These are phyloP conservation scores for Trypanosomatidae sp. DNA, from an alignment of 208 protist genomes.

Conservation along the genomic window DNA sequence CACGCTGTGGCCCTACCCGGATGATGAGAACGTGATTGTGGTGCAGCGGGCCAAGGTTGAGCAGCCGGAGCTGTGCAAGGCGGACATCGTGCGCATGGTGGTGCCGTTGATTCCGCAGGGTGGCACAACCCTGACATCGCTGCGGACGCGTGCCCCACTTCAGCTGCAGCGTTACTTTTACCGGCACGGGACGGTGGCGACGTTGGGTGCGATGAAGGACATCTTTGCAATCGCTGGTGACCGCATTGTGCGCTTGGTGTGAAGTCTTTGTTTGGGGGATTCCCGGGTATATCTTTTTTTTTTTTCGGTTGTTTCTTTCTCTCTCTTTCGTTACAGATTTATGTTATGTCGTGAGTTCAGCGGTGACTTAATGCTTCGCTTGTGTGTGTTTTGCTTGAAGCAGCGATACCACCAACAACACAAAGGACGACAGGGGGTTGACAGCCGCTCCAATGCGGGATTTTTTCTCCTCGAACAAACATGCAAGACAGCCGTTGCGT, in stretches of 20 bases:
- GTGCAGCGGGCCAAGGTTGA: conserved; percentile 80
- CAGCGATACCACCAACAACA: no score
- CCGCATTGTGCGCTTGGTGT: conserved; percentile 68
- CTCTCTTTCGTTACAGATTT: no score
- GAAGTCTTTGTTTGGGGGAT: background rate
- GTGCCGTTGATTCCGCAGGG: conserved; percentile 69
- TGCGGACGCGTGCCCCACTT: conserved; percentile 70
- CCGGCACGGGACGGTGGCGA: conserved; percentile 56
- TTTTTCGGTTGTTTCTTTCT: background rate
- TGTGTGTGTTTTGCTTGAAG: no score
- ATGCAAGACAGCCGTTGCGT: no score
- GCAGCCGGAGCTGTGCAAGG: conserved; percentile 35
- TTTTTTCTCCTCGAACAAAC: no score
- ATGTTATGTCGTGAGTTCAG: no score
- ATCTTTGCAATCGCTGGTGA: conserved; percentile 64
- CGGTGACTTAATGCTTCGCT: no score
- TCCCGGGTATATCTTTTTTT: background rate
- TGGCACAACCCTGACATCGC: conserved; percentile 43
- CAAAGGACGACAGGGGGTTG: no score
- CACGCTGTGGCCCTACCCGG: conserved; percentile 66
- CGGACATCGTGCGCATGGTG: conserved; percentile 61
- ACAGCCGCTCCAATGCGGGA: no score
- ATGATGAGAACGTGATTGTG: conserved; percentile 57
- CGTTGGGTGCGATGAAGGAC: conserved; percentile 55
- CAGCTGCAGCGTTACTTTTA: conserved; percentile 80